These are phyloP conservation scores for Populus euphratica DNA, from an alignment of 345 rosid species.

Conservation along the genomic window DNA sequence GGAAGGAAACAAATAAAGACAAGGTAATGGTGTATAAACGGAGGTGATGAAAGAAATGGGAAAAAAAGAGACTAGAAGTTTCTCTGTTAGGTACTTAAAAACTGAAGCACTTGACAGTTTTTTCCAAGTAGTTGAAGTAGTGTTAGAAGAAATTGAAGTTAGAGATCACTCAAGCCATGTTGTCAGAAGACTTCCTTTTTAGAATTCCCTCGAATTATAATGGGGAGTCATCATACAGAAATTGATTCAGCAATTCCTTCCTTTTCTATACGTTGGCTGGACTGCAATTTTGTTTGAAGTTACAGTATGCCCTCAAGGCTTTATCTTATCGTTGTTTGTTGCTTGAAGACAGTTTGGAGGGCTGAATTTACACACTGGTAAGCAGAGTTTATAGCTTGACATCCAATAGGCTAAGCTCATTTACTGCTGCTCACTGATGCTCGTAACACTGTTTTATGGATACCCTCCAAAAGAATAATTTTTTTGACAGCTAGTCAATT, in stretches of 20 bases:
- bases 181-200: background rate
- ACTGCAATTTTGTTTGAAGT: constrained; percentile 1
- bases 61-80: background rate
- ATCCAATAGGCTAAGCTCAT: background rate
- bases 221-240: constrained; percentile 1
- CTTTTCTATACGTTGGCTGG: background rate
- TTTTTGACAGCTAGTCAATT: background rate
- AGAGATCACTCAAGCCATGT: background rate
- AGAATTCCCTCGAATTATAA: background rate
- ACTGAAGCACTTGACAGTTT: background rate
- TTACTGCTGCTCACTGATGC: background rate
- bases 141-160: background rate
- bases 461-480: background rate
- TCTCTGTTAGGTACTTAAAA: constrained; percentile 1
- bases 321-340: constrained; percentile 1
- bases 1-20: background rate
- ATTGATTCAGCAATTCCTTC: background rate
- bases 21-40: constrained; percentile 11
- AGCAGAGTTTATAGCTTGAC: background rate
- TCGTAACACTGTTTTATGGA: background rate
- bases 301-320: background rate
- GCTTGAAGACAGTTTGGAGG: constrained; percentile 1
- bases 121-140: background rate
- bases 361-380: background rate
- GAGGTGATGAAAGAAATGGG: background rate